These are phyloP conservation scores for Bjerkandera adusta DNA, from an alignment of 1,284 basidiomycete species.

Conservation along the genomic window DNA sequence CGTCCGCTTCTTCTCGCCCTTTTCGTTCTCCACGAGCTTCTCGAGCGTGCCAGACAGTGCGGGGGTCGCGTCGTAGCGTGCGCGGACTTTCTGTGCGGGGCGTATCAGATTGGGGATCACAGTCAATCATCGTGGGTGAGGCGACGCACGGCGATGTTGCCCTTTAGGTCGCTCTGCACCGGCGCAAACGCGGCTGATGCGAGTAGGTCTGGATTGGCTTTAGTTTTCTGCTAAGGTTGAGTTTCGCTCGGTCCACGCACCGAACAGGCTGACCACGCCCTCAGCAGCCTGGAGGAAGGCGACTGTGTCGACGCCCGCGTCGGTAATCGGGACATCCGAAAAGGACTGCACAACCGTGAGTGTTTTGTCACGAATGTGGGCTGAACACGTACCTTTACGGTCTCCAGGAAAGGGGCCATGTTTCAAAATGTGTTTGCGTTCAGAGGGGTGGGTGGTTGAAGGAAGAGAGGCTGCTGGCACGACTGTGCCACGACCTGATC, in stretches of 20 bases:
- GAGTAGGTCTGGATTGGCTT: conserved; percentile 67
- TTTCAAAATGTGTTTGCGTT: conserved; percentile 30
- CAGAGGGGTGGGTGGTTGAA: conserved; percentile 12
- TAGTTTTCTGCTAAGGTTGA: neutral
- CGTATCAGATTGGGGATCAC: neutral
- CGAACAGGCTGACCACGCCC: conserved; percentile 90
- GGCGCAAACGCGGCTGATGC: conserved; percentile 84
- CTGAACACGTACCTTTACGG: conserved; percentile 62
- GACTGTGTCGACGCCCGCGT: conserved; percentile 85
- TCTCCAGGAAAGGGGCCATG: conserved; percentile 85
- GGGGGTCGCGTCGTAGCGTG: conserved; percentile 71
- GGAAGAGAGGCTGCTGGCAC: conserved; percentile 6
- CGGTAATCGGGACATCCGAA: conserved; percentile 85
- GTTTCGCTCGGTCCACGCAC: conserved; percentile 43
- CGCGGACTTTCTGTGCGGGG: conserved; percentile 77
- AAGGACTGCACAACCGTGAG: conserved; percentile 62
- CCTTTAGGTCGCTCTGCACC: conserved; percentile 88
- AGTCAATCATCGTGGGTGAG: conserved; percentile 6
- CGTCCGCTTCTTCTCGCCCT: conserved; percentile 80
- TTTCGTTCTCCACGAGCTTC: conserved; percentile 82
- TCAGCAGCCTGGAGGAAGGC: conserved; percentile 89
- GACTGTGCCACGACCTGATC: conserved; percentile 2
- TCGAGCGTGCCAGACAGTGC: conserved; percentile 79
- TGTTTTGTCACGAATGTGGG: neutral
- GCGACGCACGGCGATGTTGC: conserved; percentile 82